phyloP scores from a whole-genome alignment of 2,329 filamentous ascomycete genomes.

The Erysiphe pulchra region DNA sequence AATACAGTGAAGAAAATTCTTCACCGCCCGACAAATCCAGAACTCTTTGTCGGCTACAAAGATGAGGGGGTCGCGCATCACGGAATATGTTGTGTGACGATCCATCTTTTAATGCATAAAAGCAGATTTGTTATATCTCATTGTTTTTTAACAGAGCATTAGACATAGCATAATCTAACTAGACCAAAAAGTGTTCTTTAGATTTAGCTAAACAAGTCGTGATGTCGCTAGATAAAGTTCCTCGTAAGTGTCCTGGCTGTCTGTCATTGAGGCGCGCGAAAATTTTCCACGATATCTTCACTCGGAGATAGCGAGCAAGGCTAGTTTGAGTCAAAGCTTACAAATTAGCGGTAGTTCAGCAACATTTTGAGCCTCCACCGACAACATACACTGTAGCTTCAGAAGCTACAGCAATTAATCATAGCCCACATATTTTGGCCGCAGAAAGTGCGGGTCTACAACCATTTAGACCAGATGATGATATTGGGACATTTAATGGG shows the following conservation, averaged over 20 bases:
- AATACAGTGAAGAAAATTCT: too few relatives aligned
- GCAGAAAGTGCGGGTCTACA: constrained; percentile 32
- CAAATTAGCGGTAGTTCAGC: constrained; percentile 11
- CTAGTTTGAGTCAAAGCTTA: constrained; percentile 1
- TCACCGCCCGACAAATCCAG: too few relatives aligned
- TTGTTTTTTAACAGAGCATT: too few relatives aligned
- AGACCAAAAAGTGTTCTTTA: too few relatives aligned
- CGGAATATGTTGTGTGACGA: too few relatives aligned
- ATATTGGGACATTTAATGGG: constrained; percentile 91
- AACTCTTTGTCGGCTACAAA: too few relatives aligned
- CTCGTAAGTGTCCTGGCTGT: constrained; percentile 12
- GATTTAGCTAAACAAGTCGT: too few relatives aligned
- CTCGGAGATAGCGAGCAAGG: constrained; percentile 8
- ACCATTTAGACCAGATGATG: constrained; percentile 39
- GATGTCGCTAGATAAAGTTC: constrained; percentile 6
- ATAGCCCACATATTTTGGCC: background rate
- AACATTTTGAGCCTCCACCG: constrained; percentile 11
- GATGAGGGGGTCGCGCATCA: too few relatives aligned
- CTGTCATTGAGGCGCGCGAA: background rate
- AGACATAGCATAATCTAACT: too few relatives aligned
- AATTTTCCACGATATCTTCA: constrained; percentile 9
- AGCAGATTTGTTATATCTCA: too few relatives aligned
- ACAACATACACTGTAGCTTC: background rate
- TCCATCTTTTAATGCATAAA: too few relatives aligned
- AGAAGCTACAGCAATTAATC: background rate